Evolutionary conservation across 805 yeast genomes (phyloP), one percentile per base, ranked within the genome.

Genomic region (Spathaspora sp.): DNA sequence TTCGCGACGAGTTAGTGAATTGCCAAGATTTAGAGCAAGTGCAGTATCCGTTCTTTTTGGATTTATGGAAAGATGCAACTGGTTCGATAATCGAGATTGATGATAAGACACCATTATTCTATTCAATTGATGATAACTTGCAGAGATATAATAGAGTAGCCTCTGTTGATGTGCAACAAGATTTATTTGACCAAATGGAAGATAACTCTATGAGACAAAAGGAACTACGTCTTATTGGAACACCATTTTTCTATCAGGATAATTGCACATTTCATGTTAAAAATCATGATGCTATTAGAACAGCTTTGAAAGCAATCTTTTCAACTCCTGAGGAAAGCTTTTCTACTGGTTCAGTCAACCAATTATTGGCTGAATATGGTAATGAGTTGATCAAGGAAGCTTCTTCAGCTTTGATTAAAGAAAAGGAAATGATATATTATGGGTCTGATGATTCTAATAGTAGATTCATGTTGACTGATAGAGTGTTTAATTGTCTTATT

Each of bases 201-300:
- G 80, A 77, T 48, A 75, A 79, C 28, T 85, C 96, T 1, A 82
- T 88, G 86, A 70, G 86, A 49, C 90, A 86, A 58, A 80, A 87
- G 49, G 92, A 88, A 57, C 78, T 78, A 10, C 68, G 75, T 26
- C 65, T 85, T 47, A 66, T 81, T 0, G 72, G 70, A 38, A 67
- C 72, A 1, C 67, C 78, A 0, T 86, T 81, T 60, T 68, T 76
- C 23, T 69, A 62, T 46, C 62, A 73, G 8, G 50, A 39, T 12
- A 54, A 55, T 18, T 45, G 49, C 11, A 17, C 29, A 3, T 14
- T 50, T 31, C 2, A 59, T 3, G 52, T 55, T 16, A 49, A 49
- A 19, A 38, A 23, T 3, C 50, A 58, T 42, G 77, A 78, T 48
- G 64, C 68, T 17, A 62, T 80, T 1, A 68, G 75, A 52, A 66